Conservation (phyloP, 805 yeast genomes). For the Yarrowia hollandica region DNA sequence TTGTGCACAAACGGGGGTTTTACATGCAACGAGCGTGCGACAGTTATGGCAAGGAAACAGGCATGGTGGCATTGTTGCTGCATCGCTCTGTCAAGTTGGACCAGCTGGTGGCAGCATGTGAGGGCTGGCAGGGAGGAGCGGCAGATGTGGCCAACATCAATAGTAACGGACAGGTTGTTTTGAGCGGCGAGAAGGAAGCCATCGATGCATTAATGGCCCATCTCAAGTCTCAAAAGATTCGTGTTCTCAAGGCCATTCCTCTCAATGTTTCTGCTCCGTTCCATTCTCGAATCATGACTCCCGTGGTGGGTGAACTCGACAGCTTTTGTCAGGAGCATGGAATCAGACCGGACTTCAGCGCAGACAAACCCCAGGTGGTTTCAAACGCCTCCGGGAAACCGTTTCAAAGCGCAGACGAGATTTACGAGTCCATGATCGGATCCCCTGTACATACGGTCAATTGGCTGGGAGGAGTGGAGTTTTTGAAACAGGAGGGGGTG, state of each 20-base stretch:
- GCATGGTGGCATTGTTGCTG: slow-evolving; percentile 10
- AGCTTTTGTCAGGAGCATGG: not conserved
- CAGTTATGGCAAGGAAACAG: not conserved
- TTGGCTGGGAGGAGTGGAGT: slow-evolving; percentile 4
- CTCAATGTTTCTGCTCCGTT: slow-evolving; percentile 24
- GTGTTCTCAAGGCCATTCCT: slow-evolving; percentile 6
- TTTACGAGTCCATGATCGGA: slow-evolving; percentile 7
- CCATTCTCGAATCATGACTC: slow-evolving; percentile 4
- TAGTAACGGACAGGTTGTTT: slow-evolving; percentile 1
- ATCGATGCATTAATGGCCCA: not conserved
- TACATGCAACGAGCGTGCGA: slow-evolving; percentile 19
- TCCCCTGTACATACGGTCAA: slow-evolving; percentile 11
- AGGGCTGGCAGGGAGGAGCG: slow-evolving; percentile 7
- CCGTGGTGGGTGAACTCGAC: slow-evolving; percentile 8
- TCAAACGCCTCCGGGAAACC: slow-evolving; percentile 21
- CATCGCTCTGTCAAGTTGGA: not conserved
- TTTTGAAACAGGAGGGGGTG: not conserved
- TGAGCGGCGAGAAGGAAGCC: not conserved
- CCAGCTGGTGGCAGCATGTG: not conserved
- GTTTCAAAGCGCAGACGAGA: not conserved
- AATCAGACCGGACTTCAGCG: slow-evolving; percentile 1
- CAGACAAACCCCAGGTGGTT: not conserved
- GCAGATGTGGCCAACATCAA: slow-evolving; percentile 22
- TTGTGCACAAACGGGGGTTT: slow-evolving; percentile 3
- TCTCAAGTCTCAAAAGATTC: not conserved